Evolutionary conservation across 495 filamentous ascomycete species (phyloP), one percentile per base, ranked within the genome.

Genomic region (Aspergillus hancockii): DNA sequence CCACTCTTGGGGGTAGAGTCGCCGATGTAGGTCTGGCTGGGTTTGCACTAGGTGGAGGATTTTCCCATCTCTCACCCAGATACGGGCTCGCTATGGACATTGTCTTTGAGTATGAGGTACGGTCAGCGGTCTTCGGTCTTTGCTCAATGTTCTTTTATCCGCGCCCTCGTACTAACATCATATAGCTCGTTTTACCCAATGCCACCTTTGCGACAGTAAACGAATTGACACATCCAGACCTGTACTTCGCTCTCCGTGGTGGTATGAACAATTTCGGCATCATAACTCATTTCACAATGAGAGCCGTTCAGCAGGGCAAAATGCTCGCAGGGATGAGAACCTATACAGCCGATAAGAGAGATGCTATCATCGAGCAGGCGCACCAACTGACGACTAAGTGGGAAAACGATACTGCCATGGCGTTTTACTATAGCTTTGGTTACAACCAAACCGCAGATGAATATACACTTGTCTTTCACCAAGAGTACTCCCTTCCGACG

Each of bases 1-100:
- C 80, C 7, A 72, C 77, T 7, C 71, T 85, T 2, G 86, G 84
- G 9, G 83, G 83, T n/a, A 74, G 85, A 22, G 78, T 73, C 36
- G 66, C 75, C 0, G 69, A 72, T 12, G 78, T 86, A 43, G 85
- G 85, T 43, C 75, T 85, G 0, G 77, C 76, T 12, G 85, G 85
- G n/a, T 67, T 83, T 18, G 69, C 73, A 52, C 50, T 58, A 19
- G 67, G 57, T 60, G 66, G 63, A 38, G 67, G 71, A 0, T 63
- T 67, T 5, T 64, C 60, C 0, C 72, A 69, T 49, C 77, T 79
- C 40, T 69, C 68, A 8, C 67, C 72, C 1, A 68, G 70, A 16
- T 70, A 78, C 28, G 83, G 82, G 32, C 78, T 68, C 68, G 75
- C 78, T 0, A 77, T 71, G 41, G 75, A 85, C 60, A 74, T 71